Conservation (phyloP, 192 early-diverging fungal genomes). For the Coemansia sp. region DNA sequence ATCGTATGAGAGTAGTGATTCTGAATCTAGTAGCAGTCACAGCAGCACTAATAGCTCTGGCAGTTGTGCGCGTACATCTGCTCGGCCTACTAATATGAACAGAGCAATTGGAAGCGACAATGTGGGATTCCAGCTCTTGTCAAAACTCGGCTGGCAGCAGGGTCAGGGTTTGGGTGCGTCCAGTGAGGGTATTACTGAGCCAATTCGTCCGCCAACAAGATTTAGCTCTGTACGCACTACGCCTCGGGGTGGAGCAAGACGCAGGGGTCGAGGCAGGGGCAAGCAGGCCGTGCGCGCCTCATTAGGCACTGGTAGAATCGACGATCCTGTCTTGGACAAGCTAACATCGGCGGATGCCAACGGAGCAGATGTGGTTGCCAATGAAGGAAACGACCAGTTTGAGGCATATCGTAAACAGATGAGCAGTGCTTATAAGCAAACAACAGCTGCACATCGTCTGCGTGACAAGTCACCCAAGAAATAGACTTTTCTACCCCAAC, state of each 20-base stretch:
- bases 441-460: neutral
- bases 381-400: conserved; percentile 18
- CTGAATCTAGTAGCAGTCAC: conserved; percentile 10
- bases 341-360: neutral
- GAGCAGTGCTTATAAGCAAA: conserved; percentile 29
- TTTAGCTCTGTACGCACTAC: conserved; percentile 24
- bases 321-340: neutral
- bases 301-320: conserved; percentile 19
- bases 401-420: conserved; percentile 36
- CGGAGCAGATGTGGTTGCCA: neutral
- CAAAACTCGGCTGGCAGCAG: conserved; percentile 50
- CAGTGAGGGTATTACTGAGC: conserved; percentile 40
- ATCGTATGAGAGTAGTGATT: conserved; percentile 4
- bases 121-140: conserved; percentile 41
- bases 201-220: conserved; percentile 30
- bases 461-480: neutral
- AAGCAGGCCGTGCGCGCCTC: conserved; percentile 15
- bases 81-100: conserved; percentile 21
- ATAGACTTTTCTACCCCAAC: neutral
- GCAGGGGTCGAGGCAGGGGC: conserved; percentile 8
- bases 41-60: neutral
- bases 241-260: conserved; percentile 2
- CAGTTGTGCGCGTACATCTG: neutral
- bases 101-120: conserved; percentile 46
- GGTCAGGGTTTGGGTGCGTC: conserved; percentile 44